A percentile compares a stretch with the other conserved stretches of the same genome.
Conservation (phyloP, 768 basidiomycete species). For the Lentinula sp. region DNA sequence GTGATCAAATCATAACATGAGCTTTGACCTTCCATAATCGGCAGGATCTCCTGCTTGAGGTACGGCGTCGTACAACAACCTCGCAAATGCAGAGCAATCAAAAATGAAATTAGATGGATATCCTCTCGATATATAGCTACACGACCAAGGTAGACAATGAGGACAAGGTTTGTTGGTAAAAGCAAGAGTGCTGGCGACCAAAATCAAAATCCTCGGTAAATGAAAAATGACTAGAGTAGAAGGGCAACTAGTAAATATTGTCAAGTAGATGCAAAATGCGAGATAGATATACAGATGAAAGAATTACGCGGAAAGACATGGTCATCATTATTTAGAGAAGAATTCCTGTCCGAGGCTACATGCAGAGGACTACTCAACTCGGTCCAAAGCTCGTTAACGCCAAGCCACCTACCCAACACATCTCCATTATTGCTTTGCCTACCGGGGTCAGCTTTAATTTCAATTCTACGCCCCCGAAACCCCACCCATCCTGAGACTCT, state of each 20-base stretch:
- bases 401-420: conserved; percentile 49
- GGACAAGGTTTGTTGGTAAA: neutral
- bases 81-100: too few species aligned
- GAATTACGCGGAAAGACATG: neutral
- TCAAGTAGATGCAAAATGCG: neutral
- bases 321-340: neutral
- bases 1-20: neutral
- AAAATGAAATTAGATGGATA: too few species aligned
- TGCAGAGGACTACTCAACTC: conserved; percentile 17
- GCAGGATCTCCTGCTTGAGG: too few species aligned
- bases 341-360: conserved; percentile 10
- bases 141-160: neutral
- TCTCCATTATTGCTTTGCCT: conserved; percentile 48
- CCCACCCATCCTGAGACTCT: neutral
- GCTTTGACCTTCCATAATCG: too few species aligned
- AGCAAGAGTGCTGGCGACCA: neutral
- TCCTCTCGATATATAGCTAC: neutral
- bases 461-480: neutral
- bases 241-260: neutral
- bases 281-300: conserved; percentile 2
- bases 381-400: conserved; percentile 46
- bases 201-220: neutral
- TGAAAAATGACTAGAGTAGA: neutral
- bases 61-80: too few species aligned
- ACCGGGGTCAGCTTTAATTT: conserved; percentile 39